phyloP scores from a whole-genome alignment of 2,329 filamentous ascomycete species.

The Lecanicillium sp. region DNA sequence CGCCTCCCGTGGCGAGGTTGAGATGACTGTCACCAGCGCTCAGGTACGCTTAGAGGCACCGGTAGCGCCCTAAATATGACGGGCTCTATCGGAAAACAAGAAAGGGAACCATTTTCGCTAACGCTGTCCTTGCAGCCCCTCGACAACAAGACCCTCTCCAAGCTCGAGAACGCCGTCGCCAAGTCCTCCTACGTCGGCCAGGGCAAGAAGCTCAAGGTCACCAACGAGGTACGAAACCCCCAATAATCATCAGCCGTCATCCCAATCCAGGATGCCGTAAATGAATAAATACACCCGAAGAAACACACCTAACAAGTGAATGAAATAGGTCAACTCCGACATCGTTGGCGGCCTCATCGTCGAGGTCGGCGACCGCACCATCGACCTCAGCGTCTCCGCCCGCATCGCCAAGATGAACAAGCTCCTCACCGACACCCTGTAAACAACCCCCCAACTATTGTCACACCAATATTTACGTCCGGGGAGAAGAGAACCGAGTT shows the following conservation, averaged over 20 bases:
- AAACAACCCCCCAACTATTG: slow-evolving; percentile 39
- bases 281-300: too few relatives aligned
- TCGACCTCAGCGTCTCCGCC: slow-evolving; percentile 90
- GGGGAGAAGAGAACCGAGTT: too few relatives aligned
- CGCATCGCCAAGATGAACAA: slow-evolving; percentile 99
- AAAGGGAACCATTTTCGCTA: slow-evolving; percentile 12
- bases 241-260: not conserved
- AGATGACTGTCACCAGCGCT: slow-evolving; percentile 86
- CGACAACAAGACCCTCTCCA: slow-evolving; percentile 76
- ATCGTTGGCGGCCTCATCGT: slow-evolving; percentile 91
- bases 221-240: slow-evolving; percentile 61
- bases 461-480: slow-evolving; percentile 13
- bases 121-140: slow-evolving; percentile 52
- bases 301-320: slow-evolving; percentile 12
- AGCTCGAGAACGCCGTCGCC: slow-evolving; percentile 78
- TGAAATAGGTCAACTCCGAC: slow-evolving; percentile 77
- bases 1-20: slow-evolving; percentile 85
- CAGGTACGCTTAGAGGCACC: slow-evolving; percentile 50
- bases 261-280: too few relatives aligned
- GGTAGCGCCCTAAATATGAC: not conserved
- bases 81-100: not conserved
- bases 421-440: slow-evolving; percentile 92
- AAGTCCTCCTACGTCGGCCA: slow-evolving; percentile 84
- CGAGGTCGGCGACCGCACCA: slow-evolving; percentile 95
- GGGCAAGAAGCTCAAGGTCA: slow-evolving; percentile 97